Base-by-base conservation (phyloP, 2,329 filamentous ascomycete genomes). In the Blastomyces silverae region DNA sequence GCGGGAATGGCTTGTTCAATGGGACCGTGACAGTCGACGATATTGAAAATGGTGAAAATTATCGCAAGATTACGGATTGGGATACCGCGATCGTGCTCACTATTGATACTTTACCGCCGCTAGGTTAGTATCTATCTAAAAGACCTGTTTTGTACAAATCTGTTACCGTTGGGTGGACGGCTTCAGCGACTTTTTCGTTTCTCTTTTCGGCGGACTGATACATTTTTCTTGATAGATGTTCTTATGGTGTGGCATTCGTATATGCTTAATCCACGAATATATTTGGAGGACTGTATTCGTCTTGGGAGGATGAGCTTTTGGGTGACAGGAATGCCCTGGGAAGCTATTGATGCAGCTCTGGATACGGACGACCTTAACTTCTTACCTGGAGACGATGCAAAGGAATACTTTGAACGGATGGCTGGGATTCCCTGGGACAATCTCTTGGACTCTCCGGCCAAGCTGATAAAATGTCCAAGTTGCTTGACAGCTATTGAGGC, bases 161-260 rank as follows among this genome's bases (percentile, higher is more conserved):
- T 37, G 39, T 13, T 10, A 28, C 39, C n/a, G 31, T 22, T 50
- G 15, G n/a, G 3, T 70, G 63, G 25, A 39, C 39, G 20, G 13
- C 6, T 31, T 48, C 25, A 13, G 5, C 25, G 1, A 6, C 15
- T 17, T 31, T 31, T 39, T 39, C 10, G 10, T 11, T 31, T 31
- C 3, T 17, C 10, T 53, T 31, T 37, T 22, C 55, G 3, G 34
- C 8, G 25, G 25, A 7, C 44, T 58, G n/a, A 59, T 42, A 2
- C n/a, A 28, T 57, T 17, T 25, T 48, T n/a, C 50, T 20, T 69
- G 48, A 74, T 74, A 81, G 89, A 92, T 75, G 84, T 92, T 0
- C 75, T 92, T 22, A 89, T 92, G 87, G 86, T 92, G 0, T 90
- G 88, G 87, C 90, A 93, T 74, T 79, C 88, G 0, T 89, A 90